Base-by-base conservation (phyloP, 2,329 filamentous ascomycete species). In the Thielaviopsis populi region DNA sequence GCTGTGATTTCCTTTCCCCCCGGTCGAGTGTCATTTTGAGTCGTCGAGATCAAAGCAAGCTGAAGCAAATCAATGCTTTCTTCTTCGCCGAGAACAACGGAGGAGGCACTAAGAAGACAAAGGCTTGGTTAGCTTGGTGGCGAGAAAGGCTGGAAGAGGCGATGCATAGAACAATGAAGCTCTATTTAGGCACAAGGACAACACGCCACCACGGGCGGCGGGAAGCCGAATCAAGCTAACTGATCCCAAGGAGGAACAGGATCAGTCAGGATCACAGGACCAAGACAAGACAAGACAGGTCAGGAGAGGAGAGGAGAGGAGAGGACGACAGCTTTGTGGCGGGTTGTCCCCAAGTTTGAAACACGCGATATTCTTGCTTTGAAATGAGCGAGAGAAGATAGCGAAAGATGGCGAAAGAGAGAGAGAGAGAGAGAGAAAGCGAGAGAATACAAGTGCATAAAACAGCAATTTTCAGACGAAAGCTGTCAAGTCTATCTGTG, bases 401-500 rank as follows among this genome's bases (percentile, higher is more conserved):
- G 7, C 13, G 11, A 22, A 17, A 15, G n/a, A 22, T n/a, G n/a
- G n/a, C 3, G 7, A 7, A 7, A 33, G 30, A 33, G 30, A 33
- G 30, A 33, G 30, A 37, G 6, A 8, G 3, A 37, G 33, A 37
- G 33, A 37, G 33, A 37, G 10, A 8, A 37, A 27, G 7, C 13
- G 11, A 22, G 17, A 15, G n/a, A 22, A 56, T n/a, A n/a, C 27
- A n/a, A 33, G 27, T 17, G 30, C 50, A 56, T 56, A 56, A 56
- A 33, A 56, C 58, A 1, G 58, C 10, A 19, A 19, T 43, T 50
- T 61, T 61, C 59, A 61, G 59, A 61, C 43, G 59, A 61, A 61
- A 61, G 59, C 59, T 61, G 59, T 61, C 59, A 61, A 61, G 17
- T 50, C 30, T 53, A 8, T 50, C 30, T 53, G 40, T 40, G 40